Evolutionary conservation across 139 green algal species (phyloP), one percentile per base, ranked within the genome.

Genomic region (Desmodesmus armatus): DNA sequence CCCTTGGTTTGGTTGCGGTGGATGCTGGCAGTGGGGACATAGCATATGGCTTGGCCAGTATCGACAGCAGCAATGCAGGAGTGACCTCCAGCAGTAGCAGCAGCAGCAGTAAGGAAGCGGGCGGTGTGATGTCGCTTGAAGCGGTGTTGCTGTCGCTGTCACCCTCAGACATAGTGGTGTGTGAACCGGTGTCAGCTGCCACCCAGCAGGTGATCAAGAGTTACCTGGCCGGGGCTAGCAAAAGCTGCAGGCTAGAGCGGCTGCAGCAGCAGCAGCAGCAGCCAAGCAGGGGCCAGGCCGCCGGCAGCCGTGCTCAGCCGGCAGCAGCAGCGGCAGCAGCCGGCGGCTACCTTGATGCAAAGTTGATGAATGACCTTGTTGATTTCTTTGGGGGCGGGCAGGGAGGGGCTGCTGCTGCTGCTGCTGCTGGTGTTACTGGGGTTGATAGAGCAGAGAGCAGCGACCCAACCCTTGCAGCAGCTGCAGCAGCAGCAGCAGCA

Each of bases 21-120:
- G 96, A 98, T 75, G 89, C 87, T 33, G 88, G 85, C 60, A 96
- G 93, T 3, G 96, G 94, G 0, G 91, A 94, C 58, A 91, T 97
- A 35, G 85, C 94, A 41, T 91, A 93, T 9, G 80, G 73, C 1
- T 41, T 93, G 72, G 94, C 95, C 83, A 88, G 55, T 53, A 82
- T 49, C 65, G 41, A 72, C 88, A 88, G 84, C 70, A 86, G 93
- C 79, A 5, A 55, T 55, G 51, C 37, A 71, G 37, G 15, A 53
- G 19, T 33, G 51, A 40, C 69, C n/a, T 63, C 33, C 29, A 51
- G 40, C 58, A 31, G 55, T 51, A 49, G 77, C 88, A 88, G 85
- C 67, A 83, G 94, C 84, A 17, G 69, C 39, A 74, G 67, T 40
- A 49, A 83, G 71, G 80, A 43, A 65, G 53, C 37, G 72, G n/a